A percentile compares a stretch with the other conserved stretches of the same genome.
Evolutionary conservation across 2,329 filamentous ascomycete species (phyloP).

Genomic region (Penicillium decumbens): DNA sequence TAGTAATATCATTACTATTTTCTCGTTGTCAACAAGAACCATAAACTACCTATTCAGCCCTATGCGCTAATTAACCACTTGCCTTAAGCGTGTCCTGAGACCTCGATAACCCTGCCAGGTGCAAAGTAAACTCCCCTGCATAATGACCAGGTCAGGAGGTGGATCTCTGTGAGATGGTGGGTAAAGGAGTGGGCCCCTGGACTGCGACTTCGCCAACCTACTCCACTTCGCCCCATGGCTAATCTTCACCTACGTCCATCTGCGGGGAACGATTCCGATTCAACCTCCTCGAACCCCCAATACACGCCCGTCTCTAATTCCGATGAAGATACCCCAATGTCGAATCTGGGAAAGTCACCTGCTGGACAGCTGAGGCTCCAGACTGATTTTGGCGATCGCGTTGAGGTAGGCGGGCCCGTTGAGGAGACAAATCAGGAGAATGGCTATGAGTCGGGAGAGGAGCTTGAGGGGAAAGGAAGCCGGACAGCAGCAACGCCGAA

Average conservation of each 20-base stretch:
- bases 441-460: conserved; percentile 28
- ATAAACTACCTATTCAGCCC: background rate
- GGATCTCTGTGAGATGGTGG: background rate
- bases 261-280: conserved; percentile 24
- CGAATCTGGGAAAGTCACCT: conserved; percentile 15
- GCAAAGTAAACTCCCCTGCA: conserved; percentile 5
- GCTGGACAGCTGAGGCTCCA: conserved; percentile 28
- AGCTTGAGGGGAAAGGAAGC: conserved; percentile 16
- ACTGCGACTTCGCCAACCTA: too few species aligned
- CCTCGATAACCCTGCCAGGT: background rate
- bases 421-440: conserved; percentile 26
- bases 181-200: background rate
- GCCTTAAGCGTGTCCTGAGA: conserved; percentile 6
- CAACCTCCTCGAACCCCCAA: conserved; percentile 25
- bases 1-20: too few species aligned
- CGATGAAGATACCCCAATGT: conserved; percentile 20
- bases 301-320: conserved; percentile 37
- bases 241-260: conserved; percentile 24
- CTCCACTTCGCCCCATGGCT: conserved; percentile 18
- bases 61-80: conserved; percentile 10
- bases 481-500: conserved; percentile 25
- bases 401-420: conserved; percentile 15
- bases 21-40: too few species aligned
- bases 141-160: background rate
- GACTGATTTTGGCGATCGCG: conserved; percentile 30